Percentiles rank a stretch among this genome's conserved stretches.
These are phyloP conservation scores for Dactylellina haptotyla DNA, from an alignment of 2,329 filamentous ascomycete species.

Conservation along the genomic window DNA sequence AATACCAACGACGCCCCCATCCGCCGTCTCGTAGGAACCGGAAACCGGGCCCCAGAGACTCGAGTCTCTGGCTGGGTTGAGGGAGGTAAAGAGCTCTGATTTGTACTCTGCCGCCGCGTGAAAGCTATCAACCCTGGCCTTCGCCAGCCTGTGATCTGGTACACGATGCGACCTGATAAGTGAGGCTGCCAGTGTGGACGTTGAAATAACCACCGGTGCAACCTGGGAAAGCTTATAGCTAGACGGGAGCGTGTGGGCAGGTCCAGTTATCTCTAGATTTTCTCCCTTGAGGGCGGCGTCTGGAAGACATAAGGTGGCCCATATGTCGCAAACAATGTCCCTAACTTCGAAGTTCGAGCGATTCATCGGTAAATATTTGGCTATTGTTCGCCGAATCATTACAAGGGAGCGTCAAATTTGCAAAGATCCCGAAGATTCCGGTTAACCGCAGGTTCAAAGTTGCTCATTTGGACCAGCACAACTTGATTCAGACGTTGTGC, in stretches of 20 bases:
- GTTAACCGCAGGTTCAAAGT: background rate
- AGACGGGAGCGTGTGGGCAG: constrained; percentile 31
- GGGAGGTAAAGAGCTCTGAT: constrained; percentile 62
- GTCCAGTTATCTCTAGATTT: constrained; percentile 25
- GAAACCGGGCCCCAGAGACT: constrained; percentile 64
- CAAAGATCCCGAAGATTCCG: background rate
- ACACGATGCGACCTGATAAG: constrained; percentile 63
- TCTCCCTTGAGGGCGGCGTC: constrained; percentile 6
- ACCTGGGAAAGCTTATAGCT: constrained; percentile 38
- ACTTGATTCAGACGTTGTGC: background rate
- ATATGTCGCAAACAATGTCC: constrained; percentile 38
- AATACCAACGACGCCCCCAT: constrained; percentile 67
- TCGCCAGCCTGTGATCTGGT: constrained; percentile 58
- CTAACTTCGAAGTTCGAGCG: background rate
- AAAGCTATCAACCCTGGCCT: constrained; percentile 63
- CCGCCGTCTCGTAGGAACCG: constrained; percentile 66
- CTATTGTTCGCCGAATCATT: background rate
- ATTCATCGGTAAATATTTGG: constrained; percentile 12
- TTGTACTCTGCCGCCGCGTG: constrained; percentile 68
- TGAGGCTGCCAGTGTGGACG: constrained; percentile 66
- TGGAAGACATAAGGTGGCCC: constrained; percentile 27
- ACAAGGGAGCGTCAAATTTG: background rate
- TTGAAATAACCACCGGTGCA: constrained; percentile 62
- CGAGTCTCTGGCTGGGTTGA: constrained; percentile 9
- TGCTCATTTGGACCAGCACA: background rate